Evolutionary conservation across 257 asterid genomes (phyloP), one percentile per base, ranked within the genome.

Genomic region (Nicotiana attenuata): DNA sequence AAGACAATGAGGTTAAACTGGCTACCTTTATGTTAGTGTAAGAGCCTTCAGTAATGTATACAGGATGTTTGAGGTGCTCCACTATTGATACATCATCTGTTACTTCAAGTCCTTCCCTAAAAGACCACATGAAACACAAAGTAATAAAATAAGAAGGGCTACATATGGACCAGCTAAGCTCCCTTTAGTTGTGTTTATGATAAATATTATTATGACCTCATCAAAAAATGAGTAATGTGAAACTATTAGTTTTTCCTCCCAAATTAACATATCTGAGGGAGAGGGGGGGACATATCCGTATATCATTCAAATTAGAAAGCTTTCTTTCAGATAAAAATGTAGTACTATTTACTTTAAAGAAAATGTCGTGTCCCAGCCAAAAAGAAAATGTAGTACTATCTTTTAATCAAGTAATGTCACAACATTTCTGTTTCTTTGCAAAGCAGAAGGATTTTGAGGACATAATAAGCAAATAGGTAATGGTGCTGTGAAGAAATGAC

Each of bases 81-180:
- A 96, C 97, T 2, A 96, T 94, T 28, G 99, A 96, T 65, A 96
- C 99, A 86, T 96, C 99, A 81, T 96, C 99, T 1, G 99, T 94
- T 20, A 96, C 99, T 92, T 96, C 99, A 65, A 96, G 97, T 28
- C 95, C 93, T 86, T 92, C 98, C 90, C 99, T 96, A 92, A 65
- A 84, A 47, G 55, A 78, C 79, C 79, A 47, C 61, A 73, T 73
- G 68, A 22, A 67, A 55, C 77, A 76, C 10, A 38, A 66, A 63
- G 63, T 22, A 16, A 53, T 5, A 45, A 57, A 65, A 57, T 11
- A 28, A 17, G 15, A 16, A 73, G 71, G 78, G 78, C 60, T 13
- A 13, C 11, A 35, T 35, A 35, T 6, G 45, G 47, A 38, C 45
- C 45, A 7, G 10, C 47, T 38, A 41, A 41, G 50, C 50, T 41